A percentile compares a stretch with the other conserved stretches of the same genome.
These are phyloP conservation scores for Didymella sp. DNA, from an alignment of 2,329 filamentous ascomycete species.

Conservation along the genomic window DNA sequence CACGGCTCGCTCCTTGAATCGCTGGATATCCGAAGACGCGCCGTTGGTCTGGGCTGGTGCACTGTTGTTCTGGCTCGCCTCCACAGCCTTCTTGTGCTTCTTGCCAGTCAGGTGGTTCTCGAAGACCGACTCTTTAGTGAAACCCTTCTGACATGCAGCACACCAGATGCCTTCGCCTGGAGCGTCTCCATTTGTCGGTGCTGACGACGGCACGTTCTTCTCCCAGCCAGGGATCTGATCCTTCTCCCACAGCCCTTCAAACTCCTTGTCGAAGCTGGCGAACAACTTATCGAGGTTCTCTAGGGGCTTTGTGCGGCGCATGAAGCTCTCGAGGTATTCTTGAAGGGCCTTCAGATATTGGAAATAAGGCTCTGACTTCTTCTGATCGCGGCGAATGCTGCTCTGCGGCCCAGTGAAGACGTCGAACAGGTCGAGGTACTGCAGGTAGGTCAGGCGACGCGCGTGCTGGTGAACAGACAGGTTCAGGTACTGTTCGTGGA, in stretches of 20 bases:
- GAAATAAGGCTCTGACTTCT: constrained; percentile 92
- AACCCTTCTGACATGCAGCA: constrained; percentile 89
- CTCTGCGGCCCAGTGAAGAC: constrained; percentile 77
- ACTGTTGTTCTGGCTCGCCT: constrained; percentile 56
- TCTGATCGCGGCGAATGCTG: constrained; percentile 79
- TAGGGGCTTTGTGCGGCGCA: constrained; percentile 81
- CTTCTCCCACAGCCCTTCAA: constrained; percentile 80
- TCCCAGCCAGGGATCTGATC: constrained; percentile 82
- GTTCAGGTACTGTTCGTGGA: constrained; percentile 90
- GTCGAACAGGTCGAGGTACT: constrained; percentile 93
- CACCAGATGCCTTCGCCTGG: constrained; percentile 79
- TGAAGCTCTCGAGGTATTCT: constrained; percentile 85
- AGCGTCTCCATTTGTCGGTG: constrained; percentile 59
- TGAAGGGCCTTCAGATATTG: constrained; percentile 82
- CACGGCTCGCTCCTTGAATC: constrained; percentile 84
- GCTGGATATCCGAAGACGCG: constrained; percentile 30
- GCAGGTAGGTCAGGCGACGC: constrained; percentile 78
- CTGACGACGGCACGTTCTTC: constrained; percentile 56
- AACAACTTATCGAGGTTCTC: constrained; percentile 86
- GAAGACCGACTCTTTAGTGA: constrained; percentile 95
- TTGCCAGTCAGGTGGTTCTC: constrained; percentile 87
- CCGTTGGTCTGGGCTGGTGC: constrained; percentile 28
- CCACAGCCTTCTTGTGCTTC: constrained; percentile 86
- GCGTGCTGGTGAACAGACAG: constrained; percentile 76
- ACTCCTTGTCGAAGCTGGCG: constrained; percentile 78